Base-by-base conservation (phyloP, 176 grass and related monocot species). In the Areca catechu region DNA sequence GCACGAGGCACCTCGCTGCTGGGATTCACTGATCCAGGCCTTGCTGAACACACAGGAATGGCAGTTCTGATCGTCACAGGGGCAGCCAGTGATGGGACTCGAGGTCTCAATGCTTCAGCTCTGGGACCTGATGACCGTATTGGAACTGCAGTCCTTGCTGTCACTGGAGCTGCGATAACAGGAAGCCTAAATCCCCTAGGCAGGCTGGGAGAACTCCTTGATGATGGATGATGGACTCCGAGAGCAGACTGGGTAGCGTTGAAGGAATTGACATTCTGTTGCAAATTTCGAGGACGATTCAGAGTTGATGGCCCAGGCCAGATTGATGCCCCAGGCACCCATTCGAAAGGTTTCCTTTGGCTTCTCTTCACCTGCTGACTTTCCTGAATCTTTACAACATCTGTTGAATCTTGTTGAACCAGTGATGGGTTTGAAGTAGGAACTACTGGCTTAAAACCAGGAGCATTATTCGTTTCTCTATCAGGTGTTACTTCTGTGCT, bases 31-130 rank as follows among this genome's bases (percentile, higher is more conserved):
- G 20, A 52, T 43, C 48, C 73, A 20, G 86, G 74, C 55, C 78
- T 65, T 3, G 71, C 74, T 65, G 81, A 82, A 67, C 70, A 89
- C 55, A 85, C 81, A 61, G 77, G 81, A 52, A 85, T 30, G 58
- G 74, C 28, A 12, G 67, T 82, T 61, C 78, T 71, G 27, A 82
- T 70, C 17, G 71, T 82, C 15, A 89, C 86, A 3, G 81, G 74
- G 22, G 77, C 61, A 18, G 86, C 80, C 66, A 64, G 28, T 67
- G 74, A 81, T 17, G 71, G 71, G 19, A 67, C 53, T 50, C 47
- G 74, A 56, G 73, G 78, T 68, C 63, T 67, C 16, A 37, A 30
- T 67, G 63, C 50, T 21, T 65, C 59, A 70, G 60, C 71, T 16
- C 67, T 48, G 1, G 48, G 56, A 49, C 24, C 7, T 17, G 54